Base-by-base conservation (phyloP, 305 asterid genomes). In the Rubia peregrina region DNA sequence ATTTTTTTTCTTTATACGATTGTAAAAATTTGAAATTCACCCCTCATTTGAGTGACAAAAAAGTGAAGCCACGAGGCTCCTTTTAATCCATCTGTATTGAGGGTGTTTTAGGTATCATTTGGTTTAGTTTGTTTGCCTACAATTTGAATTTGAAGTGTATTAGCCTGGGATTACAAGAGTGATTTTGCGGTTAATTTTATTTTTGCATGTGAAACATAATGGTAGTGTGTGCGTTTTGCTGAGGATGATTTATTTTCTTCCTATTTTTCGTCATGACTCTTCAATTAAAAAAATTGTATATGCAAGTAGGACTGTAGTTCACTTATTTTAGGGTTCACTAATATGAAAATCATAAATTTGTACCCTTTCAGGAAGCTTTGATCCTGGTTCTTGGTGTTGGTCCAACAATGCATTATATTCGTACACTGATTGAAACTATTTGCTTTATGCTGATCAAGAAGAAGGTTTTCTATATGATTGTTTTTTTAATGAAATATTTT, bases 331-430 rank as follows among this genome's bases (percentile, higher is more conserved):
- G 71, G 71, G 71, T 56, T 65, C 16, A 24, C n/a, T n/a, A n/a
- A n/a, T n/a, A n/a, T n/a, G n/a, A n/a, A n/a, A n/a, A n/a, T n/a
- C n/a, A n/a, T n/a, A n/a, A n/a, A n/a, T 21, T 14, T 40, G 10
- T 21, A 1, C 19, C 60, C 74, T 43, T 53, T 57, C 85, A 93
- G 98, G 98, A 93, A 79, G 84, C 89, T 60, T 75, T 93, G 67
- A 80, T 93, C 73, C 65, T 93, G 84, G 78, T 93, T 75, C 84
- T 93, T 80, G 98, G 91, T 88, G 96, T 93, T 79, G 91, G 97
- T 78, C 96, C 92, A 60, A 79, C 93, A 69, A 89, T 91, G 97
- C 97, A 87, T 71, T 73, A 83, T 56, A 38, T 93, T 74, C 85
- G 91, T 70, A 96, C 95, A 9, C 91, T 89, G 78, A 75, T 93